Evolutionary conservation across 2,329 filamentous ascomycete genomes (phyloP).

Genomic region (Cucurbitaria berberidis): DNA sequence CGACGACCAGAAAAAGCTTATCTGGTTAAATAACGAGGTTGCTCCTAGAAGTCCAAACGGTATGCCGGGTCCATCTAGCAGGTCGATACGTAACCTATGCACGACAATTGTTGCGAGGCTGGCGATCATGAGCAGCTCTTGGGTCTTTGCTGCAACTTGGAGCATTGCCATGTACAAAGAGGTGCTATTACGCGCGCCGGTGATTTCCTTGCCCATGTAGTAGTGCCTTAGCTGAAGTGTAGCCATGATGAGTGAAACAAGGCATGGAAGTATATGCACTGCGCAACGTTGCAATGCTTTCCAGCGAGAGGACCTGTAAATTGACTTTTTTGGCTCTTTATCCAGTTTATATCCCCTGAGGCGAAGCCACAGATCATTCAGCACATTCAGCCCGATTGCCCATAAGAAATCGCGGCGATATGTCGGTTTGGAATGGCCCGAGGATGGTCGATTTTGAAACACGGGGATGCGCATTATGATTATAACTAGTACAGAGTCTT

Average conservation of each 20-base stretch:
- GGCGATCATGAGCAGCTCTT: constrained; percentile 10
- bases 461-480: too few relatives aligned
- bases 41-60: not conserved
- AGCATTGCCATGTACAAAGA: constrained; percentile 1
- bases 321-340: constrained; percentile 2
- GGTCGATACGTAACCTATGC: constrained; percentile 3
- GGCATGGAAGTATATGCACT: constrained; percentile 6
- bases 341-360: not conserved
- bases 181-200: not conserved
- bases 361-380: not conserved
- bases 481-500: too few relatives aligned
- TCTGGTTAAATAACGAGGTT: not conserved
- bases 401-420: not conserved
- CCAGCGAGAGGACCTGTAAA: not conserved
- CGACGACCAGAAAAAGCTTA: constrained; percentile 3
- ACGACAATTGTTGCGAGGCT: constrained; percentile 4
- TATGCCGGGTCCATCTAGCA: not conserved
- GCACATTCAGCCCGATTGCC: not conserved
- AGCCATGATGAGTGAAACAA: not conserved
- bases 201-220: constrained; percentile 9
- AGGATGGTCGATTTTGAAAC: too few relatives aligned
- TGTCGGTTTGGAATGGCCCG: not conserved
- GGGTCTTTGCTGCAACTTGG: constrained; percentile 10
- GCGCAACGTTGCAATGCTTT: constrained; percentile 5
- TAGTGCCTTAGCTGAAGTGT: not conserved